Evolutionary conservation across 345 rosid species (phyloP), one percentile per base, ranked within the genome.

Genomic region (Citrus trifoliata): DNA sequence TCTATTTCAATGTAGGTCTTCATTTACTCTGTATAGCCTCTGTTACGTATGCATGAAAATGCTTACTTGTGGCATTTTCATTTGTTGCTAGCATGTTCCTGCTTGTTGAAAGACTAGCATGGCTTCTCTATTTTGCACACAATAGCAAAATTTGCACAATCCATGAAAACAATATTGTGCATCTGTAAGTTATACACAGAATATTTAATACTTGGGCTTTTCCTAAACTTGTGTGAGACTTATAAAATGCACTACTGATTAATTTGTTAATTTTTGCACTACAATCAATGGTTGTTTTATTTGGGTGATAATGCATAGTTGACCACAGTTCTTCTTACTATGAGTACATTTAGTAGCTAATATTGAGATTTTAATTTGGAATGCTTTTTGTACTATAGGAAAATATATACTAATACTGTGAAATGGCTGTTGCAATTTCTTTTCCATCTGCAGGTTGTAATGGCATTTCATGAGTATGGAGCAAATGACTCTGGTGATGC

Each of bases 381-480:
- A 61, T 74, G 38, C 38, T 38, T 60, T 37, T 25, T 62, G 5
- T 63, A 30, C 40, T 30, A 30, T 64, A 22, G 72, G 64, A 70
- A 55, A 79, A 3, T 25, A 59, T 74, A 61, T n/a, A 42, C 24
- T 77, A 13, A 25, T n/a, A 51, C 80, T 75, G 30, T n/a, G 22
- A 53, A 70, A 71, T 71, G 77, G 63, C 72, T 73, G 78, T 76
- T 75, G 48, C 73, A 79, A 59, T 81, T 46, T 82, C 48, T 73
- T 48, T 48, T 59, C 65, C 32, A 71, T 79, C 79, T 89, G 90
- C 86, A 95, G 99, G 97, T 93, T 80, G 95, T 91, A 73, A 86
- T 95, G 97, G 97, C 96, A 77, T 95, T 93, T 89, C 97, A 95
- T 80, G 98, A 95, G 77, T 89, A 82, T 87, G 93, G 93, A 84